These are phyloP conservation scores for Ogataea ramenticola DNA, from an alignment of 805 yeast genomes.

Conservation along the genomic window DNA sequence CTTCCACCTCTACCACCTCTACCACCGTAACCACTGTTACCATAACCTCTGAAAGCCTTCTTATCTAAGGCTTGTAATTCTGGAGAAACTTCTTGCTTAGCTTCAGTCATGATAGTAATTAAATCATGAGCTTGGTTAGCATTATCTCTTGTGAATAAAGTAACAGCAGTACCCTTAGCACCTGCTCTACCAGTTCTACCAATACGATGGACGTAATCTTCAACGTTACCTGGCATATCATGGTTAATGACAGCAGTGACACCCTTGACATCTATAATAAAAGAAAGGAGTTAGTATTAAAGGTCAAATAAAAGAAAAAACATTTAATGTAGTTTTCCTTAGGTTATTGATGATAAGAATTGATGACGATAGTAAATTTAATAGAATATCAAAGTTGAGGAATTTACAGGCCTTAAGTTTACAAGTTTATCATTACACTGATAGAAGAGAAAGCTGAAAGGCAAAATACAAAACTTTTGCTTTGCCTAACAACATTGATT, in stretches of 20 bases:
- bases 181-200: conserved; percentile 99
- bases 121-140: conserved; percentile 85
- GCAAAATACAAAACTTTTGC: too few relatives aligned
- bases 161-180: conserved; percentile 88
- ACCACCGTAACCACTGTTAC: conserved; percentile 42
- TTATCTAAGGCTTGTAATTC: conserved; percentile 71
- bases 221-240: conserved; percentile 97
- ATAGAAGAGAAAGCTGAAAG: background rate
- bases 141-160: conserved; percentile 86
- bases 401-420: background rate
- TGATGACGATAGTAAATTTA: too few relatives aligned
- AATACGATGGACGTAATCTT: conserved; percentile 97
- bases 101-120: conserved; percentile 87
- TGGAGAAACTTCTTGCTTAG: conserved; percentile 84
- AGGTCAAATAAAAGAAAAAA: background rate
- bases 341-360: too few relatives aligned
- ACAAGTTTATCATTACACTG: background rate
- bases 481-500: too few relatives aligned
- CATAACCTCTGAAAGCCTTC: conserved; percentile 63
- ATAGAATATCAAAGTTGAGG: background rate
- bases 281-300: background rate
- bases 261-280: conserved; percentile 85
- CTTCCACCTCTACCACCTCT: conserved; percentile 44
- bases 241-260: conserved; percentile 88
- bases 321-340: too few relatives aligned